phyloP scores from a whole-genome alignment of 2,329 filamentous ascomycete genomes.

The Fusarium pseudonygamai region DNA sequence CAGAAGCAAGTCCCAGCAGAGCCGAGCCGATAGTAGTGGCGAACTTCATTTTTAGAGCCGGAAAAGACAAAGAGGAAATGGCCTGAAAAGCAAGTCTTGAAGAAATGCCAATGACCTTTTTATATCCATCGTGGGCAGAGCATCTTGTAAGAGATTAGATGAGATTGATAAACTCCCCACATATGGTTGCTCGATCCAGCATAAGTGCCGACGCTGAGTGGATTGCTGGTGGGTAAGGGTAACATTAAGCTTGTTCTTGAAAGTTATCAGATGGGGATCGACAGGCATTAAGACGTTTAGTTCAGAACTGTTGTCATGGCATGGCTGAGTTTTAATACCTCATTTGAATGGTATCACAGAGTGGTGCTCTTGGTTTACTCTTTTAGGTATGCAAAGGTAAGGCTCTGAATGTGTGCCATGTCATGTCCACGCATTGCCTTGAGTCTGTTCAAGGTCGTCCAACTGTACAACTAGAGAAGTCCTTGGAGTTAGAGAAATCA shows the following conservation, averaged over 20 bases:
- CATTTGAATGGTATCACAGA: not conserved
- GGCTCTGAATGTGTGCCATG: not conserved
- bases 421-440: not conserved
- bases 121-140: not conserved
- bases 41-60: slow-evolving; percentile 21
- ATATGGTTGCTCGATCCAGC: slow-evolving; percentile 3
- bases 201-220: slow-evolving; percentile 21
- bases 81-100: not conserved
- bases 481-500: not conserved
- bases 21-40: slow-evolving; percentile 7
- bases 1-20: slow-evolving; percentile 22
- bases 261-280: slow-evolving; percentile 17
- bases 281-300: not conserved
- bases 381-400: not conserved
- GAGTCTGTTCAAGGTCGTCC: not conserved
- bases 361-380: not conserved
- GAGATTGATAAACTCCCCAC: slow-evolving; percentile 36
- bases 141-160: slow-evolving; percentile 32
- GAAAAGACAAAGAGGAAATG: not conserved
- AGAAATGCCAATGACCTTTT: not conserved
- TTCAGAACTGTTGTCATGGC: not conserved
- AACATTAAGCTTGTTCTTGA: slow-evolving; percentile 22
- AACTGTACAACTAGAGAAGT: not conserved
- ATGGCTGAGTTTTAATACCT: not conserved
- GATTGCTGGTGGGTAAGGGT: slow-evolving; percentile 24